A percentile compares a stretch with the other conserved stretches of the same genome.
Evolutionary conservation across 257 asterid species (phyloP).

Genomic region (Osmanthus fragrans): DNA sequence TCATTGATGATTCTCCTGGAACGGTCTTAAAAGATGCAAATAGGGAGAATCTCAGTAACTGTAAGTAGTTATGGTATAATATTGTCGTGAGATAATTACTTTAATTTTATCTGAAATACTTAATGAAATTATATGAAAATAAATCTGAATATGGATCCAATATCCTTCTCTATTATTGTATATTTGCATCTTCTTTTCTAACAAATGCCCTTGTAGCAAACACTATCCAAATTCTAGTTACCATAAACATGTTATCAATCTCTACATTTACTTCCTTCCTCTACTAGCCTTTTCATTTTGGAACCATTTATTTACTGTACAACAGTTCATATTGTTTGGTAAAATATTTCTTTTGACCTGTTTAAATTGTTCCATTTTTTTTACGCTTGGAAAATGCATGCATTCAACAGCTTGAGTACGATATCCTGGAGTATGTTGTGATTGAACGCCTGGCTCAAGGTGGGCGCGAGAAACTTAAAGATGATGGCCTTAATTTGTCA

Average conservation of each 20-base stretch:
- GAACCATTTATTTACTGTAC: not conserved
- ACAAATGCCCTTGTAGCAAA: not conserved
- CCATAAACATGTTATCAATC: not conserved
- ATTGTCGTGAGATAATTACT: not conserved
- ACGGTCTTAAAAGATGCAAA: not conserved
- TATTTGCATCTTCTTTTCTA: conserved; percentile 3
- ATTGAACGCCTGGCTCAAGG: conserved; percentile 96
- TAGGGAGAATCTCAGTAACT: not conserved
- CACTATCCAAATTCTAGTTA: not conserved
- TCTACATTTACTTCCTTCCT: not conserved
- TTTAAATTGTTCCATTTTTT: conserved; percentile 3
- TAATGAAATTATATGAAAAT: not conserved
- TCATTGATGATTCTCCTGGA: not conserved
- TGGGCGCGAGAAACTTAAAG: conserved; percentile 98
- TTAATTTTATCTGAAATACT: not conserved
- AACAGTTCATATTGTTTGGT: not conserved
- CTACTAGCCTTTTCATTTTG: not conserved
- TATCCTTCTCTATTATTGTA: not conserved
- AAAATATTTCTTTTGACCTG: not conserved
- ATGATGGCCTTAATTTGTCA: conserved; percentile 94
- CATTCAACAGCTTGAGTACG: conserved; percentile 88
- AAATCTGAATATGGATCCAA: not conserved
- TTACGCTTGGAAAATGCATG: conserved; percentile 12
- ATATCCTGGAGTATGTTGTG: conserved; percentile 94
- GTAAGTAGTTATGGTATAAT: not conserved